Percentiles rank a stretch among this genome's conserved stretches.
phyloP scores from a whole-genome alignment of 306 rosid genomes.

The Quercus agrifolia region DNA sequence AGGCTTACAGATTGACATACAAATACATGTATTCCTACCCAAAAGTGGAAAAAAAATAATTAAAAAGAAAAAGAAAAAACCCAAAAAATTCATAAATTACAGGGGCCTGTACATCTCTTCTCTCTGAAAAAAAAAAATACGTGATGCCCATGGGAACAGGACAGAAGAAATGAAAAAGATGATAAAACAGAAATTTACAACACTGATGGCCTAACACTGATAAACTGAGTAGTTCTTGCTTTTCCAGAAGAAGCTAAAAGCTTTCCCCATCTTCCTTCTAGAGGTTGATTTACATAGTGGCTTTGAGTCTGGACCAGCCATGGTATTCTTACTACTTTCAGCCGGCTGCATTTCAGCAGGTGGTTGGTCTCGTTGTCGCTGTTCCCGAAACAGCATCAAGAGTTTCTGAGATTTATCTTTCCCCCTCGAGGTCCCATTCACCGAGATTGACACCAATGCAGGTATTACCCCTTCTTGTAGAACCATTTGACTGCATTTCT shows the following conservation, averaged over 20 bases:
- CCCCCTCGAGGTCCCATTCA: slow-evolving; percentile 86
- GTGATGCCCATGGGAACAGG: slow-evolving; percentile 36
- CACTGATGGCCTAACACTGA: slow-evolving; percentile 63
- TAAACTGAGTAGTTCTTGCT: slow-evolving; percentile 82
- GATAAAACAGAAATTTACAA: slow-evolving; percentile 63
- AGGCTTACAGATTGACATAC: slow-evolving; percentile 26
- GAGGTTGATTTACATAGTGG: slow-evolving; percentile 75
- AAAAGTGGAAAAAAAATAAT: neutral
- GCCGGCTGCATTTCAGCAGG: slow-evolving; percentile 35
- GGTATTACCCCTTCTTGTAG: slow-evolving; percentile 98
- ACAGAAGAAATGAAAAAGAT: slow-evolving; percentile 25
- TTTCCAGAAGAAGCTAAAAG: slow-evolving; percentile 74
- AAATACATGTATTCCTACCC: slow-evolving; percentile 41
- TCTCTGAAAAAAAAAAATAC: slow-evolving; percentile 32
- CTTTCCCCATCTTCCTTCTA: slow-evolving; percentile 65
- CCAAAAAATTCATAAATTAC: slow-evolving; percentile 66
- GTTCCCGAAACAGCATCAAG: slow-evolving; percentile 84
- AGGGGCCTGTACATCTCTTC: slow-evolving; percentile 75
- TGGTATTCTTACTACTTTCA: slow-evolving; percentile 39
- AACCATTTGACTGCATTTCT: slow-evolving; percentile 76
- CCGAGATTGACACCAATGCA: slow-evolving; percentile 85
- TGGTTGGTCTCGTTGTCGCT: slow-evolving; percentile 70
- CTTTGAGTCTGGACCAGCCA: slow-evolving; percentile 52
- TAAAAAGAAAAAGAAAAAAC: slow-evolving; percentile 30
- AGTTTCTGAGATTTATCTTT: slow-evolving; percentile 86